Base-by-base conservation (phyloP, 495 filamentous ascomycete species). In the Tirmania nivea region DNA sequence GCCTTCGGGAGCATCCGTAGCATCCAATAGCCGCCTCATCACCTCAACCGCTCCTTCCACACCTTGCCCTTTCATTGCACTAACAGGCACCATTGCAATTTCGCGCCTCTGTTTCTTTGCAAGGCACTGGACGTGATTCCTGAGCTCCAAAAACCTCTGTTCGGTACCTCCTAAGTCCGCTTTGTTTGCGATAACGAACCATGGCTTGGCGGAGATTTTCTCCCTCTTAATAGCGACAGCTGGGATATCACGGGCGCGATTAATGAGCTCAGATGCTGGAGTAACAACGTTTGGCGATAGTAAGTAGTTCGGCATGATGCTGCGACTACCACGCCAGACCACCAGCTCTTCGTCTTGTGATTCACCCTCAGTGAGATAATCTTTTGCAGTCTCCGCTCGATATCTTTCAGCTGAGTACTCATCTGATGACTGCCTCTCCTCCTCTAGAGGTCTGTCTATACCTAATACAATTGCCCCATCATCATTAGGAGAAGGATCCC, bases 171-270 rank as follows among this genome's bases (percentile, higher is more conserved):
- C 75, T 50, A 95, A 63, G 66, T 97, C 90, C 10, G 85, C 88
- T 66, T 97, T 97, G 36, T 88, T 94, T 9, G 87, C 92, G 36
- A 96, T 83, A 1, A 96, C 88, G 59, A 94, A 90, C 92, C 92
- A 97, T 7, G 89, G 86, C 65, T 97, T 97, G 10, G 73, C 73
- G 14, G 56, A 52, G 56, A 65, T 65, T 19, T 19, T 50, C 11
- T 19, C 20, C n/a, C 48, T n/a, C 4, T 57, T 16, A 58, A 55
- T 19, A 47, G 39, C 19, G 50, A 39, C 10, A 55, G 52, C 12
- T 42, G 52, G 42, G 55, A 55, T 35, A 56, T 19, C 6, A 19
- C 36, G 8, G 20, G 52, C 34, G 42, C 7, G 50, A 54, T 11
- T 39, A 21, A 8, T 49, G 47, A 56, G 48, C 50, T 7, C 39